Evolutionary conservation across 768 basidiomycete species (phyloP).

Genomic region (Neoboletus subvelutipes): DNA sequence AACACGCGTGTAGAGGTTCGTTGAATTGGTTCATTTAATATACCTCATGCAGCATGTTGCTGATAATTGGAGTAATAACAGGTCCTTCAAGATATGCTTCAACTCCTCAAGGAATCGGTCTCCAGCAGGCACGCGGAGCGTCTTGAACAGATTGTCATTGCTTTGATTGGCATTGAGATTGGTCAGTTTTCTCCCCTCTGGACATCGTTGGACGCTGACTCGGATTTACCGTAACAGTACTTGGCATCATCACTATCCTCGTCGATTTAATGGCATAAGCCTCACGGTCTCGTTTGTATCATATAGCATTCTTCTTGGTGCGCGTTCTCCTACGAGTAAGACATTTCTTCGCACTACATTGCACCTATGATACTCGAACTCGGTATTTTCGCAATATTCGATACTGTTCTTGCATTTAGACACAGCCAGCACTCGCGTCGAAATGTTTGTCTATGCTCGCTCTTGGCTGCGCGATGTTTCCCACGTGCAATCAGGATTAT

Average conservation of each 20-base stretch:
- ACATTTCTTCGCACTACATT: constrained; percentile 1
- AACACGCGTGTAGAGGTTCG: constrained; percentile 90
- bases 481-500: background rate
- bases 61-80: constrained; percentile 29
- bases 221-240: constrained; percentile 44
- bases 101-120: constrained; percentile 91
- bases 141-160: constrained; percentile 90
- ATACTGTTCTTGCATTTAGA: background rate
- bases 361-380: constrained; percentile 4
- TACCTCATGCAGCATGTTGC: background rate
- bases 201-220: background rate
- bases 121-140: constrained; percentile 88
- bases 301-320: constrained; percentile 3
- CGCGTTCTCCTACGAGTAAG: constrained; percentile 6
- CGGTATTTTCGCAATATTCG: constrained; percentile 3
- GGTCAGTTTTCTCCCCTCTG: constrained; percentile 40
- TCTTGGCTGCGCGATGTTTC: background rate
- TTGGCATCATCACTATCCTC: constrained; percentile 88
- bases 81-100: constrained; percentile 97
- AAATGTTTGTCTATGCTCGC: background rate
- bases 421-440: background rate
- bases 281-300: constrained; percentile 9
- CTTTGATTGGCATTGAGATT: constrained; percentile 86
- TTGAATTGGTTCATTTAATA: constrained; percentile 10
- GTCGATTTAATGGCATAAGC: constrained; percentile 73